A percentile compares a stretch with the other conserved stretches of the same genome.
phyloP scores from a whole-genome alignment of 139 green algal species.

The Coccomyxa sp. region DNA sequence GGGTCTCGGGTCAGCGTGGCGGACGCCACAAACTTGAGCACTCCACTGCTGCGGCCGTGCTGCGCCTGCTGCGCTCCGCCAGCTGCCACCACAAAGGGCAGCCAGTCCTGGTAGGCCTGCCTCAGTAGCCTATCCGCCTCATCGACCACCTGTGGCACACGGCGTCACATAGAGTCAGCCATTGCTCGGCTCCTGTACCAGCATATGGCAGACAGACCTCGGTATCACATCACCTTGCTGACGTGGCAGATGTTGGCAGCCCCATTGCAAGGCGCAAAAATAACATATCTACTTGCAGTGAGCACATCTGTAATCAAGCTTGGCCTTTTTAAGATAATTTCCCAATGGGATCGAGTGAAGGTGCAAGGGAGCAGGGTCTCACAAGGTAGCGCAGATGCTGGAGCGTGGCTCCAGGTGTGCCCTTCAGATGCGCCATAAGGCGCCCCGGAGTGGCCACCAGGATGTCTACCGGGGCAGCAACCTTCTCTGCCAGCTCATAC shows the following conservation, averaged over 20 bases:
- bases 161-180: no score
- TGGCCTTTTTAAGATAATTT: no score
- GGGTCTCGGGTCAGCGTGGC: conserved; percentile 91
- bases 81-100: conserved; percentile 62
- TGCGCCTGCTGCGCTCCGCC: background rate
- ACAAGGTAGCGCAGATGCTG: conserved; percentile 62
- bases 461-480: conserved; percentile 11
- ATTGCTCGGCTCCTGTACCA: no score
- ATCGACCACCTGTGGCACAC: conserved; percentile 77
- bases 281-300: no score
- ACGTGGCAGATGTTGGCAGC: no score
- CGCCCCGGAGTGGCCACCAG: conserved; percentile 34
- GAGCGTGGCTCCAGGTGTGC: conserved; percentile 46
- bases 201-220: no score
- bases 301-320: no score
- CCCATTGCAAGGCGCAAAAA: no score
- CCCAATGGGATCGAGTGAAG: no score
- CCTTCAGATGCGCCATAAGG: conserved; percentile 29
- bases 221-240: no score
- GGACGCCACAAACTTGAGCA: conserved; percentile 85
- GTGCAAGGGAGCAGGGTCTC: no score
- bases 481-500: no score
- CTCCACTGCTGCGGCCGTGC: conserved; percentile 7
- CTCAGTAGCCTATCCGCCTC: conserved; percentile 89
- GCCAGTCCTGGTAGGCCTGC: conserved; percentile 92